Percentiles rank a stretch among this genome's conserved stretches.
These are phyloP conservation scores for Apiotrichum montevideense DNA, from an alignment of 1,284 basidiomycete species.

Conservation along the genomic window DNA sequence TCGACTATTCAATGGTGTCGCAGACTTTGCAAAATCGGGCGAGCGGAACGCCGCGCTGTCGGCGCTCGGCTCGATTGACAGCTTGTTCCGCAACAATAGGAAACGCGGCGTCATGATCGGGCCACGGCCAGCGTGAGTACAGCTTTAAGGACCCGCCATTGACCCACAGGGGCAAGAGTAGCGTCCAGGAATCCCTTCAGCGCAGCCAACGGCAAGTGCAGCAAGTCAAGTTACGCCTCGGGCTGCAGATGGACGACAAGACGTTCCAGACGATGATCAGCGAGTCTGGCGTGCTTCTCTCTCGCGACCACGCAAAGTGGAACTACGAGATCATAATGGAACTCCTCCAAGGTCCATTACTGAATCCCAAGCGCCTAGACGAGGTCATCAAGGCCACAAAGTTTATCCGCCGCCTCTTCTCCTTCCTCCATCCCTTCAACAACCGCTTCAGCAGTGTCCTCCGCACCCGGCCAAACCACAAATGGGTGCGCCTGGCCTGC, in stretches of 20 bases:
- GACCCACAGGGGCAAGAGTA: slow-evolving; percentile 57
- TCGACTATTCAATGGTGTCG: slow-evolving; percentile 72
- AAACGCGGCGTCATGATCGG: slow-evolving; percentile 11
- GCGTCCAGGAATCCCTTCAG: slow-evolving; percentile 67
- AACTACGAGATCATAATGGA: slow-evolving; percentile 83
- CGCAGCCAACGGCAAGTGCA: slow-evolving; percentile 87
- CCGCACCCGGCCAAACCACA: slow-evolving; percentile 61
- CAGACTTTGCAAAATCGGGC: slow-evolving; percentile 61
- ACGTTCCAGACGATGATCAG: slow-evolving; percentile 74
- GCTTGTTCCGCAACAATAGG: slow-evolving; percentile 73
- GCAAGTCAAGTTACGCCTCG: slow-evolving; percentile 77
- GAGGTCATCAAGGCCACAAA: slow-evolving; percentile 87
- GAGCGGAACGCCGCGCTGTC: slow-evolving; percentile 72
- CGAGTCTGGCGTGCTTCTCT: slow-evolving; percentile 63
- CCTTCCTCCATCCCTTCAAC: slow-evolving; percentile 86
- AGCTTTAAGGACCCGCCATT: slow-evolving; percentile 47
- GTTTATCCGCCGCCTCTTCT: slow-evolving; percentile 78
- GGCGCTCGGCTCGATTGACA: slow-evolving; percentile 81
- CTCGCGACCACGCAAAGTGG: slow-evolving; percentile 86
- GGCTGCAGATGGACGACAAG: slow-evolving; percentile 89
- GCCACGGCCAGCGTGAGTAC: slow-evolving; percentile 55
- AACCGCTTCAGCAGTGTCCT: slow-evolving; percentile 79
- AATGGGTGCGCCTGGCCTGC: slow-evolving; percentile 81
- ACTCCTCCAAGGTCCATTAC: slow-evolving; percentile 82
- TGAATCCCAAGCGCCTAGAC: slow-evolving; percentile 89